Conservation (phyloP, 495 filamentous ascomycete species). For the Aspergillus ellipticus region DNA sequence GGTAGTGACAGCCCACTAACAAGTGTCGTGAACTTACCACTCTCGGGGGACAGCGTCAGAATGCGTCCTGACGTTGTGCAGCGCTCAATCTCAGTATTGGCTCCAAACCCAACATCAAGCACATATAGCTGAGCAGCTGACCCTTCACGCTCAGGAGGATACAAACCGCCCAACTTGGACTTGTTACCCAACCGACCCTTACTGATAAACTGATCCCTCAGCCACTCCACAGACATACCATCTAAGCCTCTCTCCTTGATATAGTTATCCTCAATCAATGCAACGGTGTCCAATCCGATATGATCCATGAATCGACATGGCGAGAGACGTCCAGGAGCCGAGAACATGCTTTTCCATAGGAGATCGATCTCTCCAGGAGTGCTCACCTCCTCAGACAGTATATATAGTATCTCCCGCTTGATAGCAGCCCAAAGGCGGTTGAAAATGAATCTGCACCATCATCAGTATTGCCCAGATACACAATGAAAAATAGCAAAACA, state of each 20-base stretch:
- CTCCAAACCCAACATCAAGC: slow-evolving; percentile 28
- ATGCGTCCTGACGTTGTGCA: slow-evolving; percentile 23
- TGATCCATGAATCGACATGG: slow-evolving; percentile 33
- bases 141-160: slow-evolving; percentile 14
- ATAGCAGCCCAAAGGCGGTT: slow-evolving; percentile 57
- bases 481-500: slow-evolving; percentile 5
- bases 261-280: slow-evolving; percentile 43
- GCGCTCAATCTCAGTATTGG: slow-evolving; percentile 18
- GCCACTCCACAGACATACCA: slow-evolving; percentile 27
- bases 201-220: slow-evolving; percentile 30
- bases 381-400: slow-evolving; percentile 49
- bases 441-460: slow-evolving; percentile 43
- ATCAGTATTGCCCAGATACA: background rate
- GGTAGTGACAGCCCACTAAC: slow-evolving; percentile 35
- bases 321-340: slow-evolving; percentile 12
- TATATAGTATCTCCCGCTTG: slow-evolving; percentile 49
- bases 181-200: slow-evolving; percentile 30
- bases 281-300: slow-evolving; percentile 31
- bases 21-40: slow-evolving; percentile 23
- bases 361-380: slow-evolving; percentile 46
- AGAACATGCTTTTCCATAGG: slow-evolving; percentile 33
- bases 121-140: slow-evolving; percentile 19
- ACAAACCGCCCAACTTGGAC: slow-evolving; percentile 32
- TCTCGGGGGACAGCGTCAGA: slow-evolving; percentile 18
- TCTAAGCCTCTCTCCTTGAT: slow-evolving; percentile 28